Evolutionary conservation across 2,329 filamentous ascomycete species (phyloP).

Genomic region (Ophiostoma perfectum): DNA sequence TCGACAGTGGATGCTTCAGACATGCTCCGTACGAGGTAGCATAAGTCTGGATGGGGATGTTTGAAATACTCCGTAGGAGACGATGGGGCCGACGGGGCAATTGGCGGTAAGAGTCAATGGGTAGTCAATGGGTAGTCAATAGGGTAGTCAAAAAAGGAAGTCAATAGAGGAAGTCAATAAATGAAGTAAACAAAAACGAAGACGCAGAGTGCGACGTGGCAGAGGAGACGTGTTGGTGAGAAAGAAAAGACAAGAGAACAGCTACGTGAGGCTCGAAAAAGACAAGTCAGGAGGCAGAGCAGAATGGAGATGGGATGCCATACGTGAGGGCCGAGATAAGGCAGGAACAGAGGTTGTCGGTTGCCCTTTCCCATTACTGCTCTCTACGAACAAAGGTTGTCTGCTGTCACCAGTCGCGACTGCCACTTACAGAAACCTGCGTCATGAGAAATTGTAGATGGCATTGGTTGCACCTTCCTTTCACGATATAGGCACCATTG

Average conservation of each 20-base stretch:
- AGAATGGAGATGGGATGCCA: not conserved
- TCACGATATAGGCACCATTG: not conserved
- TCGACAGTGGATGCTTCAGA: not conserved
- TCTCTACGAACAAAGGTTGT: not conserved
- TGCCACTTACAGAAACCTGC: not conserved
- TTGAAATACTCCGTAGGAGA: too few species aligned
- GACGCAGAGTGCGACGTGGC: not conserved
- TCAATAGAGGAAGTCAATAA: not conserved
- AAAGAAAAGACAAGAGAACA: not conserved
- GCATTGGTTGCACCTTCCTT: not conserved
- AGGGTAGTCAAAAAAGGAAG: not conserved
- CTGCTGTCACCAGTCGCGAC: not conserved
- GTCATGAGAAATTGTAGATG: not conserved
- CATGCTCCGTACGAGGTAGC: constrained; percentile 2
- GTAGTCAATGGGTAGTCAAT: not conserved
- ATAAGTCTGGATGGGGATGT: not conserved
- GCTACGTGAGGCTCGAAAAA: not conserved
- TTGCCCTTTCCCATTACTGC: not conserved
- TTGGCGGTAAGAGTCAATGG: constrained; percentile 6
- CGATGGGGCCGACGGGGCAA: constrained; percentile 3
- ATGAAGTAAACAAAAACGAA: not conserved
- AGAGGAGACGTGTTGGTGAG: not conserved
- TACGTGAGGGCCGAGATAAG: not conserved
- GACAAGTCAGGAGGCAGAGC: not conserved
- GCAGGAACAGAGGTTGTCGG: not conserved